Conservation (phyloP, 78 protist genomes). For the Dictyostelium capitatum region DNA sequence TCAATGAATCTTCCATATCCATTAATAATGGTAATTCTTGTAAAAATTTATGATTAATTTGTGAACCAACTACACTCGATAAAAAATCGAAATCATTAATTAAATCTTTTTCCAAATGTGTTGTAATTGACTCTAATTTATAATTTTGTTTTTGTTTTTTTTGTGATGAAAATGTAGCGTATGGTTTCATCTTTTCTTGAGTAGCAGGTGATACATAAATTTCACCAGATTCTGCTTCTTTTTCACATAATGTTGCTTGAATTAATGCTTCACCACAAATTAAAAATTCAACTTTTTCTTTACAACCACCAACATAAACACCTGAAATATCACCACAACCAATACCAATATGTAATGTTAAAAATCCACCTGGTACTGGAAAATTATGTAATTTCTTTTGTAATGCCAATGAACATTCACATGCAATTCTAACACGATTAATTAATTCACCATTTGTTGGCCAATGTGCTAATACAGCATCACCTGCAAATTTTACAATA, state of each 20-base stretch:
- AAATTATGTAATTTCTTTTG: constrained; percentile 77
- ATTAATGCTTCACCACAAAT: constrained; percentile 85
- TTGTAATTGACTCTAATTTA: constrained; percentile 22
- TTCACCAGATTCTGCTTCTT: constrained; percentile 87
- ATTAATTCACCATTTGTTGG: constrained; percentile 69
- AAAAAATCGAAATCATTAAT: constrained; percentile 9
- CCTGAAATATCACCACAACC: constrained; percentile 85
- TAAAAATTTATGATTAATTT: constrained; percentile 22
- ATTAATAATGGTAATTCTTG: constrained; percentile 53
- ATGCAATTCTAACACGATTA: constrained; percentile 79
- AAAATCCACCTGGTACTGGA: constrained; percentile 77
- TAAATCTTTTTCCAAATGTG: constrained; percentile 14
- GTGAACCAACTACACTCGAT: not conserved
- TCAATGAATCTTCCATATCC: constrained; percentile 71
- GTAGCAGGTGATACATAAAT: constrained; percentile 67
- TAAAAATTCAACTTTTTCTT: constrained; percentile 82
- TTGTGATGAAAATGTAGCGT: constrained; percentile 8
- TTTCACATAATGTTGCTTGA: constrained; percentile 83
- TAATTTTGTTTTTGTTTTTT: constrained; percentile 11
- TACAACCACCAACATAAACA: constrained; percentile 87
- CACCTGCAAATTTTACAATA: constrained; percentile 91
- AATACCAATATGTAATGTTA: constrained; percentile 90
- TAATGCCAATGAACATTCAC: constrained; percentile 83
- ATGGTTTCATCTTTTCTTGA: constrained; percentile 42
- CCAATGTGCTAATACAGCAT: constrained; percentile 90